Base-by-base conservation (phyloP, 768 basidiomycete species). In the Mycena kentingensis region DNA sequence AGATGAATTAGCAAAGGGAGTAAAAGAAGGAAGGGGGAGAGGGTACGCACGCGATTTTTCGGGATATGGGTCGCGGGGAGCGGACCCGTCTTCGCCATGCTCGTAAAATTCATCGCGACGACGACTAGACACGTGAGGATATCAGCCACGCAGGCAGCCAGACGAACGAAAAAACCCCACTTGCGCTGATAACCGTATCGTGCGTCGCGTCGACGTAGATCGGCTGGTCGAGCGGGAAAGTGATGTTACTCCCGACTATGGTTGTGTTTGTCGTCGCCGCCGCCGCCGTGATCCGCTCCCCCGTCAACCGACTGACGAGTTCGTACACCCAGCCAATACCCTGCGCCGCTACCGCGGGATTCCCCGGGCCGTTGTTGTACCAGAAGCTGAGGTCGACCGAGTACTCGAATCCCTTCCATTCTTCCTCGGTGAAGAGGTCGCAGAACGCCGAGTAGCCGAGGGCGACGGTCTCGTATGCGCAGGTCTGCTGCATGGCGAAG, bases 391-490 rank as follows among this genome's bases (percentile, higher is more conserved):
- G 60, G 55, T 84, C 50, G 37, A 26, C n/a, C 7, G 3, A 6
- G 18, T 93, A 91, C 58, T 86, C 82, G 63, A 82, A 91, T 0
- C 84, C 84, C 60, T 84, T 77, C 90, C 89, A 93, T 64, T 92
- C 90, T 27, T 85, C 82, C 61, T 88, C 78, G 0, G 87, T 88
- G 67, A 93, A 93, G 13, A 92, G 67, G 36, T 77, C 80, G 55
- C 90, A 93, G 66, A 91, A 93, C 34, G 76, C 72, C 10, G 88
- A 90, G 62, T 83, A 90, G 1, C 88, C 88, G 5, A 91, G 80
- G 0, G 88, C 79, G 38, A 91, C 89, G 25, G 90, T 88, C 84
- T 90, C 88, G 58, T 88, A 90, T 7, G 87, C 85, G 60, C 88
- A 90, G 57, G 83, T 69, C 63, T 83, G 78, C 57, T 88, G 87